Evolutionary conservation across 2,329 filamentous ascomycete genomes (phyloP), one percentile per base, ranked within the genome.

Genomic region (Sporothrix pallida): DNA sequence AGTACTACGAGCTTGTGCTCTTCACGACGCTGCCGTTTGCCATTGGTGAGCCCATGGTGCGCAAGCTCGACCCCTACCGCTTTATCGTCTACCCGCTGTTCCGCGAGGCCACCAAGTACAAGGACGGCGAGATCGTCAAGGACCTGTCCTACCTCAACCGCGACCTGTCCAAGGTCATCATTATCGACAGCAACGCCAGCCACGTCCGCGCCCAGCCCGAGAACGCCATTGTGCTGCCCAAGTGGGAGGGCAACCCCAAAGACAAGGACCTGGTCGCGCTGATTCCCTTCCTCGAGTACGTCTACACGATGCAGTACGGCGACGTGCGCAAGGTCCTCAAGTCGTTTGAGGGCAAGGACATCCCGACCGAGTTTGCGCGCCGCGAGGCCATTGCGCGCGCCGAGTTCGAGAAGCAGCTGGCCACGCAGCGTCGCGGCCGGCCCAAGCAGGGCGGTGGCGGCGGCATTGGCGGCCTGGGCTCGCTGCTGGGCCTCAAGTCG

Each of bases 131-230:
- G 83, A 95, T 98, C 79, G 89, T 99, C 83, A 99, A 99, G 93
- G 96, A 99, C 81, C 90, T 99, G n/a, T 94, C 94, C 2, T 98
- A 97, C 83, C 90, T 99, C 68, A 99, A 99, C 86, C 93, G 96
- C 74, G 94, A 97, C 80, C 88, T 98, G 48, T 96, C 93, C 77
- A 98, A 98, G 84, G 94, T 97, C 68, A 94, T 99, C 81, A 91
- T 99, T 78, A 88, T 99, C 79, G 96, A 99, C 81, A 97, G 94
- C 67, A 91, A 97, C 76, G 84, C 91, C 54, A 85, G 89, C 56
- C 94, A 98, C 79, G 93, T 95, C 75, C 92, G 93, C 78, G 89
- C 92, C 76, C 96, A 99, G 80, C 96, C 96, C n/a, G 94, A 97
- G 79, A 99, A 99, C 82, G 94, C 96, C 77, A 96, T 99, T 77